Percentiles rank a stretch among this genome's conserved stretches.
phyloP scores from a whole-genome alignment of 2,329 filamentous ascomycete species.

The Celoporthe dispersa region DNA sequence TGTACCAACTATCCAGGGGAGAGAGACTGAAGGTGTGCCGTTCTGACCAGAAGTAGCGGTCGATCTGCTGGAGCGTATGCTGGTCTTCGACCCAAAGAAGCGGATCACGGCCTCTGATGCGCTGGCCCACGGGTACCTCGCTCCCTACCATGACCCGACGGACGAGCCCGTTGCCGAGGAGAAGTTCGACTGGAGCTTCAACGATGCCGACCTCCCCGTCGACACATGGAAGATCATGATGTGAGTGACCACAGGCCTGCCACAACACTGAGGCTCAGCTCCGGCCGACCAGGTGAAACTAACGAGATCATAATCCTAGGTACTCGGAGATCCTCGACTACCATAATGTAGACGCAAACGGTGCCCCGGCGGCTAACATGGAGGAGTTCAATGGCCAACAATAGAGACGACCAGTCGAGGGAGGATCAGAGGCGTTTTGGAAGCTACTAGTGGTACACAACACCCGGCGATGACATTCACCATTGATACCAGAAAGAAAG shows the following conservation, averaged over 20 bases:
- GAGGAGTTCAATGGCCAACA: conserved; percentile 48
- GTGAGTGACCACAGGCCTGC: conserved; percentile 57
- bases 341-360: conserved; percentile 79
- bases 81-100: conserved; percentile 98
- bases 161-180: conserved; percentile 95
- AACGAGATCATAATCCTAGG: conserved; percentile 56
- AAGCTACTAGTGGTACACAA: conserved; percentile 21
- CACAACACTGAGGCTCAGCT: no score
- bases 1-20: conserved; percentile 35
- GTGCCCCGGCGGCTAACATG: conserved; percentile 38
- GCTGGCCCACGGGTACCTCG: conserved; percentile 88
- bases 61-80: conserved; percentile 92
- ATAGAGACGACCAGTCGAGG: conserved; percentile 19
- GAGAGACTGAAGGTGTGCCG: background rate
- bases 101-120: conserved; percentile 86
- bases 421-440: background rate
- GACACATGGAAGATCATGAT: conserved; percentile 99
- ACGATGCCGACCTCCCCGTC: conserved; percentile 94
- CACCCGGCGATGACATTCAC: conserved; percentile 22
- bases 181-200: conserved; percentile 99
- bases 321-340: conserved; percentile 99
- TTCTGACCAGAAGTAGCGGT: conserved; percentile 64
- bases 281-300: background rate
- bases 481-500: conserved; percentile 28
- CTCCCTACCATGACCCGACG: conserved; percentile 95